Percentiles rank a stretch among this genome's conserved stretches.
These are phyloP conservation scores for Calonectria honghensis DNA, from an alignment of 2,329 filamentous ascomycete genomes.

Conservation along the genomic window DNA sequence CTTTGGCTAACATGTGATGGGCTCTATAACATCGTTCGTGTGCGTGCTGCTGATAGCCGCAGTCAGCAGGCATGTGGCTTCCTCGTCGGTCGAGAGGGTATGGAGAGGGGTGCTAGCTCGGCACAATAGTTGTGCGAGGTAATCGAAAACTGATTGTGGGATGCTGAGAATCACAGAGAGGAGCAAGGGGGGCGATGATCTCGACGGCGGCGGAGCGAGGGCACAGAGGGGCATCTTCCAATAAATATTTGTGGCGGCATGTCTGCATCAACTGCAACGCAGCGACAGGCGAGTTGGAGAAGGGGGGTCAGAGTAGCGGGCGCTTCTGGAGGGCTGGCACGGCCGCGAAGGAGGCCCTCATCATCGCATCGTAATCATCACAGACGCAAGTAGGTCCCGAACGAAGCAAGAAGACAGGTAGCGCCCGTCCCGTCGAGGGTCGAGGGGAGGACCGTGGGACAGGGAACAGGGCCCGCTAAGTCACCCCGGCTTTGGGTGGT, in stretches of 20 bases:
- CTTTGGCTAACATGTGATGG: conserved; percentile 10
- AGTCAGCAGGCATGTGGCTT: conserved; percentile 4
- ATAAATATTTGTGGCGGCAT: conserved; percentile 21
- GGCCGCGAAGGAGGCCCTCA: conserved; percentile 32
- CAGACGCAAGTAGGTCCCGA: conserved; percentile 21
- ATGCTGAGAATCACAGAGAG: conserved; percentile 8
- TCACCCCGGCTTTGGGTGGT: conserved; percentile 50
- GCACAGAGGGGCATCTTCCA: conserved; percentile 4
- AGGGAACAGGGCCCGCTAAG: conserved; percentile 52
- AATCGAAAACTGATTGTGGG: neutral
- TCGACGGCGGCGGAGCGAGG: conserved; percentile 12
- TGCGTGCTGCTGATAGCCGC: neutral
- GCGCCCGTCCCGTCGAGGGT: conserved; percentile 32
- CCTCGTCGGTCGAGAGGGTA: neutral
- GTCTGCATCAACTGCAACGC: conserved; percentile 7
- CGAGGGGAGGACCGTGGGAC: conserved; percentile 44
- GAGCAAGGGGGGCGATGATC: conserved; percentile 15
- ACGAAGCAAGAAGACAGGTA: conserved; percentile 30
- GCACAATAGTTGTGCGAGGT: conserved; percentile 1
- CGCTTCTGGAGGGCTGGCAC: conserved; percentile 21
- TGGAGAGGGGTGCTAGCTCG: conserved; percentile 15
- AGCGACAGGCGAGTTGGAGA: conserved; percentile 12
- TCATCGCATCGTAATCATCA: conserved; percentile 29
- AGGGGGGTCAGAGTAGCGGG: conserved; percentile 28
- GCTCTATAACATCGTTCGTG: neutral